A percentile compares a stretch with the other conserved stretches of the same genome.
Evolutionary conservation across 345 rosid species (phyloP).

Genomic region (Heritiera fomes): DNA sequence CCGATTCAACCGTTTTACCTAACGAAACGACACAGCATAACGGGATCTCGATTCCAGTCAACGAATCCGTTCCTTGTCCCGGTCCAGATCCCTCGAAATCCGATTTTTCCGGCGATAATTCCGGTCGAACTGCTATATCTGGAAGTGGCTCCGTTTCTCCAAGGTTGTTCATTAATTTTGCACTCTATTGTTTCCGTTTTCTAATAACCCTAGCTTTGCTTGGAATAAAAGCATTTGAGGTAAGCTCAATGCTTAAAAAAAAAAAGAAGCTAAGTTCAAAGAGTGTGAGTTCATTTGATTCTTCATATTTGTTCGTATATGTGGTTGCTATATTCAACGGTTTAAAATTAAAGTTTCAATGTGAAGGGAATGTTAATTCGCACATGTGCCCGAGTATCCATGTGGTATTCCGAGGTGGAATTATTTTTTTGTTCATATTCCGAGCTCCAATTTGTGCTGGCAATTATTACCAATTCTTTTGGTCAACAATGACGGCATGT

Average conservation of each 20-base stretch:
- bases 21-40: slow-evolving; percentile 25
- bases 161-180: slow-evolving; percentile 22
- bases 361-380: slow-evolving; percentile 6
- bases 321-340: background rate
- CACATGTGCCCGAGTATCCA: background rate
- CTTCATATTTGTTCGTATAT: background rate
- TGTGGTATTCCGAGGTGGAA: too few species aligned
- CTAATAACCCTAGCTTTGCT: background rate
- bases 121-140: slow-evolving; percentile 14
- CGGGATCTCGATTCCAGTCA: slow-evolving; percentile 19
- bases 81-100: slow-evolving; percentile 27
- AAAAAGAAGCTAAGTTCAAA: too few species aligned
- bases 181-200: background rate
- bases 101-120: slow-evolving; percentile 17
- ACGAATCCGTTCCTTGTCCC: slow-evolving; percentile 19
- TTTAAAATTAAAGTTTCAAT: slow-evolving; percentile 13
- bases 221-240: background rate
- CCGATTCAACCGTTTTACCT: slow-evolving; percentile 30
- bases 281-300: background rate
- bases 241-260: background rate
- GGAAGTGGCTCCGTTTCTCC: slow-evolving; percentile 32
- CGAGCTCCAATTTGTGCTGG: background rate
- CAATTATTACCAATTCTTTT: background rate
- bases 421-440: background rate
- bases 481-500: slow-evolving; percentile 17